Base-by-base conservation (phyloP, 192 early-diverging fungal genomes). In the Chytriomyces sp. region DNA sequence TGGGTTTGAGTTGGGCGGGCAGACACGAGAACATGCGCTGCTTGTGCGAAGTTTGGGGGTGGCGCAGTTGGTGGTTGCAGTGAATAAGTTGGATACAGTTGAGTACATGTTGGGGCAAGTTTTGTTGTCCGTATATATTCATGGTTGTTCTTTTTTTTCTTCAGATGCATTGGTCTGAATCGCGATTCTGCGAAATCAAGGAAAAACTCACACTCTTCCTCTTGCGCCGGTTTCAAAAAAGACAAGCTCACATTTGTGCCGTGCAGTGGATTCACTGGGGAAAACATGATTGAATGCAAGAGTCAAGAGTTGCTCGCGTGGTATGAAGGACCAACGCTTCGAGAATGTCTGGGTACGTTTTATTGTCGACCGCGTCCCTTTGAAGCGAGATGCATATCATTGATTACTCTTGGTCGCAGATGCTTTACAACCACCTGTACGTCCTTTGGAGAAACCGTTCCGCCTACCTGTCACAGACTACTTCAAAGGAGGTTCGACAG, bases 11-110 rank as follows among this genome's bases (percentile, higher is more conserved):
- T 86, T 87, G 46, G 91, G 93, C 76, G 98, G 98, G 18, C 97
- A 98, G 84, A 98, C 97, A 16, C 92, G 95, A 62, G 98, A 99
- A 82, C 98, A 99, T 73, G 93, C 96, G 0, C 78, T 98, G 10
- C 81, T 99, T 20, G 88, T 96, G n/a, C 83, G 96, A 63, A 93
- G 92, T 85, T 83, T 99, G 50, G 98, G 98, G 5, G 95, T 99
- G 10, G 87, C 88, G 7, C 97, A 98, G 78, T 76, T 99, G 20
- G 88, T 98, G 45, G 91, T 99, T 5, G 94, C 96, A 0, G 88
- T 99, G 20, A 99, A 99, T 86, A 99, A 99, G 82, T 76, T 99
- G 69, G 98, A 99, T 78, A 84, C 77, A 57, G 93, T 94, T 82
- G 76, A 35, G 28, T 35, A 35, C 28, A 10, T n/a, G 28, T 45